phyloP scores from a whole-genome alignment of 805 yeast species.

The Pichia sporocuriosa region DNA sequence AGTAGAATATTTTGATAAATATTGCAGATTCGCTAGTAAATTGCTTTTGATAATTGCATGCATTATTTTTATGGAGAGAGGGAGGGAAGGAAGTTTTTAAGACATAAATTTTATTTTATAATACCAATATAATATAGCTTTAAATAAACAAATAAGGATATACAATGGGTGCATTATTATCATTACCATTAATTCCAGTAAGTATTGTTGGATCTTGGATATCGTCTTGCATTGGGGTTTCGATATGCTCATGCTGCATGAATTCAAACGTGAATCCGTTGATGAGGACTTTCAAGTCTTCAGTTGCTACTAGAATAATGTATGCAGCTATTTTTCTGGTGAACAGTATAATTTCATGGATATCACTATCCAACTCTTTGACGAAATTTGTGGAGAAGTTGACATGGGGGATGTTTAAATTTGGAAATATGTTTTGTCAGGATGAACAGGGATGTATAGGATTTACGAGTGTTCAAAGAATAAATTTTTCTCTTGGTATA shows the following conservation, averaged over 20 bases:
- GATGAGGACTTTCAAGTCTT: conserved; percentile 49
- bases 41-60: too few relatives aligned
- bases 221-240: conserved; percentile 78
- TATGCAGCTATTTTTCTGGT: conserved; percentile 74
- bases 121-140: too few relatives aligned
- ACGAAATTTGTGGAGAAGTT: conserved; percentile 65
- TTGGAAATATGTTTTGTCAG: conserved; percentile 51
- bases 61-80: too few relatives aligned
- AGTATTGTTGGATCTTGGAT: conserved; percentile 52
- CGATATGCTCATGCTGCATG: conserved; percentile 61
- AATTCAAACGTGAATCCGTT: conserved; percentile 29
- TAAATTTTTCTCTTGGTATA: conserved; percentile 80
- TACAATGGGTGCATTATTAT: conserved; percentile 60
- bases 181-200: conserved; percentile 59
- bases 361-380: conserved; percentile 79
- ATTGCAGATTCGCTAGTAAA: too few relatives aligned
- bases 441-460: conserved; percentile 76
- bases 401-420: conserved; percentile 60
- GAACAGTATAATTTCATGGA: conserved; percentile 85
- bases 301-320: conserved; percentile 76
- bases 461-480: conserved; percentile 88
- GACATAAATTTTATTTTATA: too few relatives aligned
- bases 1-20: too few relatives aligned
- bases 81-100: too few relatives aligned
- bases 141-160: neutral